Evolutionary conservation across 2,329 filamentous ascomycete genomes (phyloP).

Genomic region (Rhynchosporium secalis): DNA sequence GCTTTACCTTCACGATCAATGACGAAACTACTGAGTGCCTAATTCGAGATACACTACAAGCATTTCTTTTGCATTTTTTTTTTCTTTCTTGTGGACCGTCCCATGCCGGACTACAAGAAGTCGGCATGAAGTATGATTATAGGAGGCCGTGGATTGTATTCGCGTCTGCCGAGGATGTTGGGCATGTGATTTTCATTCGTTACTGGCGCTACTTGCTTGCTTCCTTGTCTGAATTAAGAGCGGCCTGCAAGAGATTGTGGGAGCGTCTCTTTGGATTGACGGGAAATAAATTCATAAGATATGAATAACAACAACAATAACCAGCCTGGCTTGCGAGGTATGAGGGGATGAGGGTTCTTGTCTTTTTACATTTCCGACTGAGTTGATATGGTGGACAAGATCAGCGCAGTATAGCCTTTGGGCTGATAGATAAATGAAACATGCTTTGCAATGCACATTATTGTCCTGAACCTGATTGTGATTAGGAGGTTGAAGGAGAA

Average conservation of each 20-base stretch:
- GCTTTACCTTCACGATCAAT: constrained; percentile 39
- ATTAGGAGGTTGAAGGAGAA: too few relatives aligned
- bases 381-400: constrained; percentile 10
- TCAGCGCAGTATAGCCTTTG: constrained; percentile 18
- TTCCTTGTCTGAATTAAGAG: constrained; percentile 8
- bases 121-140: constrained; percentile 8
- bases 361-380: constrained; percentile 17
- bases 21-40: constrained; percentile 36
- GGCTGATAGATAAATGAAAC: constrained; percentile 23
- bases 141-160: constrained; percentile 32
- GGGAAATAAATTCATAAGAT: constrained; percentile 31
- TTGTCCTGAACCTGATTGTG: neutral
- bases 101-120: constrained; percentile 15
- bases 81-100: constrained; percentile 19
- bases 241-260: constrained; percentile 19
- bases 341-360: constrained; percentile 28
- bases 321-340: constrained; percentile 36
- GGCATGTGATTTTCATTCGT: constrained; percentile 32
- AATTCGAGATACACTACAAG: constrained; percentile 33
- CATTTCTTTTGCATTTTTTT: constrained; percentile 20
- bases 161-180: constrained; percentile 24
- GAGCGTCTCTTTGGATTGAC: constrained; percentile 17
- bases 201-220: constrained; percentile 21
- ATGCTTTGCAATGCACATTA: constrained; percentile 14
- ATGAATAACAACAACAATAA: constrained; percentile 28